Conservation (phyloP, 495 filamentous ascomycete genomes). For the Aspergillus avenaceus region DNA sequence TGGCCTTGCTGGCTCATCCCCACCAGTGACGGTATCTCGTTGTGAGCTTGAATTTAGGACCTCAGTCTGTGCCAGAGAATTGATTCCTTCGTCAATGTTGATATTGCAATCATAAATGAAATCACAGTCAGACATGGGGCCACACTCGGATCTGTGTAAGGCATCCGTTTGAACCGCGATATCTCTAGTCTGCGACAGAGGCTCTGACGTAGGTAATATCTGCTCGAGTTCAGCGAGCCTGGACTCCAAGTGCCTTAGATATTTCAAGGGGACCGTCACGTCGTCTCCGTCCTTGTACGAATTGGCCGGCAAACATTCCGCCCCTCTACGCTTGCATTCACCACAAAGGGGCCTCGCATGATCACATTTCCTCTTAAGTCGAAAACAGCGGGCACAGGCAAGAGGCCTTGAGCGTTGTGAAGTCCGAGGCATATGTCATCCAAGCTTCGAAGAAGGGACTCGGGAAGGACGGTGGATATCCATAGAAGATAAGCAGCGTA, state of each 20-base stretch:
- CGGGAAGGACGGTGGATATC: too few species aligned
- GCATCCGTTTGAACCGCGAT: conserved; percentile 26
- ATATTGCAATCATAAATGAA: background rate
- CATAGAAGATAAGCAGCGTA: too few species aligned
- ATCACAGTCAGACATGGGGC: background rate
- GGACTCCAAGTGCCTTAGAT: conserved; percentile 26
- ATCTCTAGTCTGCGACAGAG: conserved; percentile 15
- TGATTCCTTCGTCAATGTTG: background rate
- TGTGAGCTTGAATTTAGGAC: too few species aligned
- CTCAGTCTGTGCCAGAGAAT: background rate
- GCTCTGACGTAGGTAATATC: background rate
- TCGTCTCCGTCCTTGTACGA: conserved; percentile 25
- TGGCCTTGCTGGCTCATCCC: too few species aligned
- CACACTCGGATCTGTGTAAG: background rate
- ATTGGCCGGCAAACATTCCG: conserved; percentile 28
- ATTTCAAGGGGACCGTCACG: conserved; percentile 29
- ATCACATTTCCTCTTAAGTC: conserved; percentile 32
- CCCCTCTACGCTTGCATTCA: conserved; percentile 29
- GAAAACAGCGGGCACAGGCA: conserved; percentile 32
- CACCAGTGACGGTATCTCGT: background rate
- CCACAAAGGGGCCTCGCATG: conserved; percentile 30
- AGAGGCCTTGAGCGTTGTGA: conserved; percentile 3
- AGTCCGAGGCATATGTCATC: conserved; percentile 1
- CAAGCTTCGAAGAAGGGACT: conserved; percentile 19
- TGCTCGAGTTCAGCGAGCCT: conserved; percentile 23